Conservation (phyloP, 495 filamentous ascomycete species). For the Hyphodiscus hymeniophilus region DNA sequence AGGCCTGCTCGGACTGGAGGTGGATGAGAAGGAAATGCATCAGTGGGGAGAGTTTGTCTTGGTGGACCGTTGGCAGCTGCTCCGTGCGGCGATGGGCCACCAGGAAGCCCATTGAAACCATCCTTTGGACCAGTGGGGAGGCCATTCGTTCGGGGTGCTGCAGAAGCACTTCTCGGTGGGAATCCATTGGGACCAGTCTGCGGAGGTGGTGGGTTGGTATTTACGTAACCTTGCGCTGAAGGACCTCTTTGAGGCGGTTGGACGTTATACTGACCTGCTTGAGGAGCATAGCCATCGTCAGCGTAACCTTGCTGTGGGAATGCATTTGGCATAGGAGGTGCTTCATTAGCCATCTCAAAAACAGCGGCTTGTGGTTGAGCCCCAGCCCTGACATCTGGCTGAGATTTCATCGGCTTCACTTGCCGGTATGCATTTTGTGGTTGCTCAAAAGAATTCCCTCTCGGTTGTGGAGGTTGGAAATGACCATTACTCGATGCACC, state of each 20-base stretch:
- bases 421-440: constrained; percentile 29
- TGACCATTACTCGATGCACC: constrained; percentile 41
- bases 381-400: constrained; percentile 52
- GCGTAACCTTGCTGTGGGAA: constrained; percentile 29
- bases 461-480: constrained; percentile 32
- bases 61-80: constrained; percentile 24
- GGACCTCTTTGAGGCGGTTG: constrained; percentile 25
- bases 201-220: constrained; percentile 6
- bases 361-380: constrained; percentile 48
- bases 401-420: constrained; percentile 51
- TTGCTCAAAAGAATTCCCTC: constrained; percentile 20
- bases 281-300: constrained; percentile 24
- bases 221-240: constrained; percentile 17
- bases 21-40: constrained; percentile 62
- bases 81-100: constrained; percentile 16
- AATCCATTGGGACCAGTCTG: constrained; percentile 17
- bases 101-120: constrained; percentile 21
- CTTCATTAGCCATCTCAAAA: constrained; percentile 62
- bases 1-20: constrained; percentile 72
- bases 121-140: constrained; percentile 23
- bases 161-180: constrained; percentile 25
- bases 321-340: constrained; percentile 36
- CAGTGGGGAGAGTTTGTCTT: constrained; percentile 27
- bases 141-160: constrained; percentile 11
- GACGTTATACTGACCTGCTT: constrained; percentile 24